Base-by-base conservation (phyloP, 2,329 filamentous ascomycete genomes). In the Paraconiothyrium sp. region DNA sequence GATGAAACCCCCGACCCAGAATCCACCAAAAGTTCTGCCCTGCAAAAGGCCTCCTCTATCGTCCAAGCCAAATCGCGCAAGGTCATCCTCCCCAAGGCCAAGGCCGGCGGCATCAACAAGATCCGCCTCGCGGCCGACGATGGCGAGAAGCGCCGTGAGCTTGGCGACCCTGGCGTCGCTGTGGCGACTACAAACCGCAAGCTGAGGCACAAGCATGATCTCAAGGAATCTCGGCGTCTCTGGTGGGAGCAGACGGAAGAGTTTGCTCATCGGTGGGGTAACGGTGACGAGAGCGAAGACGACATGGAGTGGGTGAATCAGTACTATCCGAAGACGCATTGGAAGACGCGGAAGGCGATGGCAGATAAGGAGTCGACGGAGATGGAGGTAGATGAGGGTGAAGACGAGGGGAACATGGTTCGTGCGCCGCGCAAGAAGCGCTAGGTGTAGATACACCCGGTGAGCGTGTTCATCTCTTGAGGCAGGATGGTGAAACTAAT, bases 201-300 rank as follows among this genome's bases (percentile, higher is more conserved):
- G 11, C 30, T 50, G 2, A 13, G n/a, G 30, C 8, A 20, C 48
- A 35, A 22, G 14, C 1, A 6, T 4, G 20, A 50, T 9, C 16
- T 2, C 2, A 35, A 20, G 30, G 16, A 35, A 8, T n/a, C 30
- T 10, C 6, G 6, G 1, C 48, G 30, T 20, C 30, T 50, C 11
- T 50, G 48, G 48, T 50, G 48, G 48, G 48, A 50, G 48, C 48
- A 50, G 48, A 50, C 48, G 2, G 48, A 50, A 22, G 27, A 3
- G 0, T 50, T 16, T 13, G 48, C 32, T 3, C 13, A 35, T 22
- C 48, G 48, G 4, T 50, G 48, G 48, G 6, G 10, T 22, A 30
- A n/a, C 14, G 11, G 30, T 8, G 16, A 20, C 30, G 16, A 35
- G 32, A 35, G 16, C 10, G 27, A 35, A 4, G 48, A 35, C 20